Evolutionary conservation across 140 eudicot species (phyloP), one percentile per base, ranked within the genome.

Genomic region (Oenanthe javanica): DNA sequence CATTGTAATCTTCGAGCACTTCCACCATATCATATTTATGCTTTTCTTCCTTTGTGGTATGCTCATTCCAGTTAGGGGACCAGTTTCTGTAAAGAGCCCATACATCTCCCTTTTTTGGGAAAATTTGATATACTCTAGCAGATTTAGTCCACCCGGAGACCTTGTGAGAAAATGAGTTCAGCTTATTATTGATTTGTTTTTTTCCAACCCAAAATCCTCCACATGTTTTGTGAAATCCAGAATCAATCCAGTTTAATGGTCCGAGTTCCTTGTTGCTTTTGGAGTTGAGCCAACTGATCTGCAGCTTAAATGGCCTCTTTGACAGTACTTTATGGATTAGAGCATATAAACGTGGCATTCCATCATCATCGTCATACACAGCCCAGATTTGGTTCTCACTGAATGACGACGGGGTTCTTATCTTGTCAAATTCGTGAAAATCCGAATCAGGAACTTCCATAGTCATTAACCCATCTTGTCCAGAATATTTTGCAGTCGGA

Each of bases 61-160:
- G 5, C 10, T 47, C 43, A 2, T 48, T 75, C 78, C 78, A 75
- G 25, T 75, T 27, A n/a, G 43, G 38, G 43, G 78, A 75, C 78
- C 78, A 75, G 43, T 75, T 75, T 75, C 45, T 48, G 27, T 75
- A 75, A 48, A 75, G 59, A 75, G 61, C 78, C 78, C 78, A 75
- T 3, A 75, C 61, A 23, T 75, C 78, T 10, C 78, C 78, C 25
- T 25, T 75, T 75, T 21, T 75, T 50, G 78, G 78, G 61, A 21
- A 75, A 9, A 75, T 75, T 13, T 48, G 78, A 47, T 21, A 21
- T 23, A 6, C 61, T 15, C 42, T 27, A 12, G 21, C 16, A 2
- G 43, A 52, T 50, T 75, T 75, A 6, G 23, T 75, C 78, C 63
- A 75, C 31, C 27, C 73, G 0, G 14, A 47, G 78, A 75, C 78